Conservation (phyloP, 352 stramenopile genomes). For the Pythium coloratum region DNA sequence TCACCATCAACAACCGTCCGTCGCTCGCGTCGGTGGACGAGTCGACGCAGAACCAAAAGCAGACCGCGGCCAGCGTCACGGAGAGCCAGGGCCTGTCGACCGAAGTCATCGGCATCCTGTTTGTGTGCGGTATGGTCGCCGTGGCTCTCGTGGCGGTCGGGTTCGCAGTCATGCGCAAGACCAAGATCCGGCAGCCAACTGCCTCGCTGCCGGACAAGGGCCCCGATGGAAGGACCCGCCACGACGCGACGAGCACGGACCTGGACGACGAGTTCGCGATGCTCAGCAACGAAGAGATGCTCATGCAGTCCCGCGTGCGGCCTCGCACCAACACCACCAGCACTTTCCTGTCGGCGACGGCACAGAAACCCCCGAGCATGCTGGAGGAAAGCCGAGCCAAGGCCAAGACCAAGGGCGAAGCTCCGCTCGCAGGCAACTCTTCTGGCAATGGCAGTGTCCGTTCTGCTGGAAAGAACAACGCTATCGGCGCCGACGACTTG, state of each 20-base stretch:
- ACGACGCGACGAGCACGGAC: slow-evolving; percentile 31
- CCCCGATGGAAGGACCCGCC: slow-evolving; percentile 23
- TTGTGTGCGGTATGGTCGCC: slow-evolving; percentile 70
- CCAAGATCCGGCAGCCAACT: slow-evolving; percentile 13
- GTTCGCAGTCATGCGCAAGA: slow-evolving; percentile 60
- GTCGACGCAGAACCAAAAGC: slow-evolving; percentile 31
- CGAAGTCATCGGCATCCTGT: slow-evolving; percentile 59
- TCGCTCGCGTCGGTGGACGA: slow-evolving; percentile 16
- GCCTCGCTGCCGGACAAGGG: slow-evolving; percentile 22
- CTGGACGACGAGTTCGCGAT: slow-evolving; percentile 79
- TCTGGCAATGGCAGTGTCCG: background rate
- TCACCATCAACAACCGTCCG: slow-evolving; percentile 48
- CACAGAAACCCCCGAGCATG: slow-evolving; percentile 33
- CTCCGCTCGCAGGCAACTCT: slow-evolving; percentile 11
- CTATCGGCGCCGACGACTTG: slow-evolving; percentile 4
- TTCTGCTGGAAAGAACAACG: background rate
- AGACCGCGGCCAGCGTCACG: slow-evolving; percentile 27
- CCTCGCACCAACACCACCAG: slow-evolving; percentile 41
- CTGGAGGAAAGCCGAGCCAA: slow-evolving; percentile 40
- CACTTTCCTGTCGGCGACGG: slow-evolving; percentile 53
- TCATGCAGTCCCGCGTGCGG: slow-evolving; percentile 42
- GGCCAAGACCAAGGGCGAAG: slow-evolving; percentile 13
- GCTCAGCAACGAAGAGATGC: slow-evolving; percentile 69
- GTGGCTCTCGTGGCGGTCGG: slow-evolving; percentile 63
- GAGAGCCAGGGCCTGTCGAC: slow-evolving; percentile 50